Conservation (phyloP, 2,329 filamentous ascomycete species). For the Dendrostoma leiphaemia region DNA sequence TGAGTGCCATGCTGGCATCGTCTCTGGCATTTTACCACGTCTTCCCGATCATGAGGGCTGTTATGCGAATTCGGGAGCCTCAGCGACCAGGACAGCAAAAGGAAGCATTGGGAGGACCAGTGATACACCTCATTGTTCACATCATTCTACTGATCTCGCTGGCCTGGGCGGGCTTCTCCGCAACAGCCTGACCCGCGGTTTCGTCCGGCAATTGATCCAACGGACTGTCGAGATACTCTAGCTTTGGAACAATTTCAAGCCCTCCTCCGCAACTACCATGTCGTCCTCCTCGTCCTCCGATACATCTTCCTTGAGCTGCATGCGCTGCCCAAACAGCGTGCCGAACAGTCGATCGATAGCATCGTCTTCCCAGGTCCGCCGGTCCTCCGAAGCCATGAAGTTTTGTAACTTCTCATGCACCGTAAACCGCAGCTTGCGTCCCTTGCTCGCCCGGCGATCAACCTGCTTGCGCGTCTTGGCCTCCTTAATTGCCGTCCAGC, state of each 20-base stretch:
- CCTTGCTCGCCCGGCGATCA: slow-evolving; percentile 93
- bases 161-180: slow-evolving; percentile 15
- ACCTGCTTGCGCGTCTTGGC: slow-evolving; percentile 80
- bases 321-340: slow-evolving; percentile 69
- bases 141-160: slow-evolving; percentile 36
- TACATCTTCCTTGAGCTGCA: slow-evolving; percentile 60
- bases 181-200: too few species aligned
- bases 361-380: slow-evolving; percentile 73
- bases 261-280: slow-evolving; percentile 50
- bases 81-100: slow-evolving; percentile 15
- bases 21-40: slow-evolving; percentile 48
- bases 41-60: slow-evolving; percentile 46
- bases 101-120: slow-evolving; percentile 42
- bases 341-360: slow-evolving; percentile 78
- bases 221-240: too few species aligned
- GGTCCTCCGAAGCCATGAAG: slow-evolving; percentile 92
- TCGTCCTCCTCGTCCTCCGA: slow-evolving; percentile 50
- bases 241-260: slow-evolving; percentile 52
- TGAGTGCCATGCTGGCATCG: slow-evolving; percentile 32
- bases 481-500: slow-evolving; percentile 69
- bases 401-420: slow-evolving; percentile 97
- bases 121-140: slow-evolving; percentile 44
- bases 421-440: slow-evolving; percentile 88
- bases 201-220: too few species aligned
- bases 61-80: slow-evolving; percentile 28